Percentiles rank a stretch among this genome's conserved stretches.
Conservation (phyloP, 805 yeast genomes). For the Zygoascus ofunaensis region DNA sequence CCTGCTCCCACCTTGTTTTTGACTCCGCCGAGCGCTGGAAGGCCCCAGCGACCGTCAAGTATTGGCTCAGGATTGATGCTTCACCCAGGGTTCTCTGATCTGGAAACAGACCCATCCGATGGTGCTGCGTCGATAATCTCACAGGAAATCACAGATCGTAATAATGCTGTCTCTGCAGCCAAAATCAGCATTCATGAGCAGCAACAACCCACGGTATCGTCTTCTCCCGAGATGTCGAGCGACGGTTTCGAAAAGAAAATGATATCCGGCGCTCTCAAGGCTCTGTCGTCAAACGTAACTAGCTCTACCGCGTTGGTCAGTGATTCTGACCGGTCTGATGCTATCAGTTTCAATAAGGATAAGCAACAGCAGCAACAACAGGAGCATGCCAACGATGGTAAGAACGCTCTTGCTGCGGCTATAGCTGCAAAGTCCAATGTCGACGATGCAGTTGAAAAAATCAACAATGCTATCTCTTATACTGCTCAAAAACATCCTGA, state of each 20-base stretch:
- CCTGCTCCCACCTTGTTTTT: slow-evolving; percentile 1
- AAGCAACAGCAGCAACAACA: not conserved
- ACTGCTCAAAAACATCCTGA: slow-evolving; percentile 1
- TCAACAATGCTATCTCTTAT: slow-evolving; percentile 9
- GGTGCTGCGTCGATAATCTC: slow-evolving; percentile 2
- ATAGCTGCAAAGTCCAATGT: slow-evolving; percentile 14
- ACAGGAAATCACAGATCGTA: not conserved
- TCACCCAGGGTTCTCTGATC: slow-evolving; percentile 1
- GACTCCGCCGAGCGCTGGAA: not conserved
- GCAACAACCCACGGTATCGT: not conserved
- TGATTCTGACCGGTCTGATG: not conserved
- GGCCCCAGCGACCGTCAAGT: not conserved
- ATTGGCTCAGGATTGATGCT: not conserved
- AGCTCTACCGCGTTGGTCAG: not conserved
- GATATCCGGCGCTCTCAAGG: not conserved
- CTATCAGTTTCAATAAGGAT: not conserved
- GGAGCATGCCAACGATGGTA: not conserved
- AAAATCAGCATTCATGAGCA: not conserved
- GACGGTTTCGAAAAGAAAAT: not conserved
- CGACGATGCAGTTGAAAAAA: slow-evolving; percentile 13
- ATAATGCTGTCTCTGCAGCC: slow-evolving; percentile 3
- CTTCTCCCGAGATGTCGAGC: not conserved
- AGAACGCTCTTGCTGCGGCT: slow-evolving; percentile 17
- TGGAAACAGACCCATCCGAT: slow-evolving; percentile 1
- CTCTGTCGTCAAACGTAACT: not conserved